A percentile compares a stretch with the other conserved stretches of the same genome.
Evolutionary conservation across 208 protist genomes (phyloP).

Genomic region (Acanthamoeba castellanii): DNA sequence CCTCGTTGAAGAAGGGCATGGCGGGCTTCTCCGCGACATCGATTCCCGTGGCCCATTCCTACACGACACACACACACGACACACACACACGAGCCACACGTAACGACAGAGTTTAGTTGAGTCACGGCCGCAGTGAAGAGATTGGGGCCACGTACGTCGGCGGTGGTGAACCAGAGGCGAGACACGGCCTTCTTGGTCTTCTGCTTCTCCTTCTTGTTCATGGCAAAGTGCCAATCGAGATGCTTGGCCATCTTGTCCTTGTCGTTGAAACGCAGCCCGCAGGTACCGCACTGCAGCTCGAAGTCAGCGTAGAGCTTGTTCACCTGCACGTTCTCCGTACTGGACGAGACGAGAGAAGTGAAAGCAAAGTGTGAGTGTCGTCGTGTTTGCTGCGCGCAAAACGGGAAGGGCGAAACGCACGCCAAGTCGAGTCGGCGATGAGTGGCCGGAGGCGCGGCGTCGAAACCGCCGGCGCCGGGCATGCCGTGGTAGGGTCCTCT

Average conservation of each 20-base stretch:
- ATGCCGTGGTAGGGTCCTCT: neutral
- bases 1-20: slow-evolving; percentile 18
- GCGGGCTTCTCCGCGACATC: slow-evolving; percentile 45
- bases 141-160: no score
- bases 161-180: slow-evolving; percentile 42
- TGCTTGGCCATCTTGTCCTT: slow-evolving; percentile 63
- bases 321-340: neutral
- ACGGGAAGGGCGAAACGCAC: neutral
- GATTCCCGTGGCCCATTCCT: slow-evolving; percentile 38
- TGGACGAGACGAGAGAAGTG: neutral
- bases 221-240: slow-evolving; percentile 70
- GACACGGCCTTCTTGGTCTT: slow-evolving; percentile 68
- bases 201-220: slow-evolving; percentile 68
- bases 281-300: slow-evolving; percentile 10
- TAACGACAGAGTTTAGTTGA: neutral
- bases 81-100: neutral
- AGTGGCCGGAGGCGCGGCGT: neutral
- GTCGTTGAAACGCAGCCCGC: slow-evolving; percentile 66
- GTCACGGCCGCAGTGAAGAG: slow-evolving; percentile 34
- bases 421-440: neutral
- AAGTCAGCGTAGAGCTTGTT: slow-evolving; percentile 52
- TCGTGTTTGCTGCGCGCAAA: no score
- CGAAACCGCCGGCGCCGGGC: neutral
- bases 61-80: no score
- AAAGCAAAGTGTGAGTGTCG: neutral